These are phyloP conservation scores for Daldinia concentrica DNA, from an alignment of 495 filamentous ascomycete genomes.

Conservation along the genomic window DNA sequence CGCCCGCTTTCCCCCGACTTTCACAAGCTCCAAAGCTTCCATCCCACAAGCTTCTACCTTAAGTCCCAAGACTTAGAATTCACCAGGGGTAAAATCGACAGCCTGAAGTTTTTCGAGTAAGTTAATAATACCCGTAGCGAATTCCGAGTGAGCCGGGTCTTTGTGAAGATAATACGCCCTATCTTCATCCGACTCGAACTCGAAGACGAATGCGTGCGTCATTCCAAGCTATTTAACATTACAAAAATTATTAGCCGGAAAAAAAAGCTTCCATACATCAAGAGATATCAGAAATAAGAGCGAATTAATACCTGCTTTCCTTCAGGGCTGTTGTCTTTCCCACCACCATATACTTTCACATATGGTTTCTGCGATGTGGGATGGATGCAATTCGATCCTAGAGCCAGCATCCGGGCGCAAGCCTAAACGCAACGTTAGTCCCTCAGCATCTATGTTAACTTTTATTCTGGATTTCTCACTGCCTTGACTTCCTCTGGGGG, in stretches of 20 bases:
- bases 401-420: constrained; percentile 44
- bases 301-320: not conserved
- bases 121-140: not conserved
- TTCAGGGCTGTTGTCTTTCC: not conserved
- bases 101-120: not conserved
- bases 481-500: not conserved
- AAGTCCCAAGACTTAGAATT: not conserved
- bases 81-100: not conserved
- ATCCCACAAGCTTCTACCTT: not conserved
- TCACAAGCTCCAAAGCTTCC: not conserved
- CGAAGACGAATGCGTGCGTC: constrained; percentile 67
- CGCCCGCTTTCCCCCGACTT: not conserved
- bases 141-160: constrained; percentile 60
- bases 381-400: constrained; percentile 58
- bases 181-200: constrained; percentile 69
- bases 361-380: constrained; percentile 64
- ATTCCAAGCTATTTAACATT: constrained; percentile 56
- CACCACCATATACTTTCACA: constrained; percentile 44
- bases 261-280: not conserved
- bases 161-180: constrained; percentile 62
- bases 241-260: constrained; percentile 16
- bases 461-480: not conserved
- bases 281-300: not conserved
- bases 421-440: constrained; percentile 23
- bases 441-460: not conserved